A percentile compares a stretch with the other conserved stretches of the same genome.
phyloP scores from a whole-genome alignment of 1,284 basidiomycete genomes.

The Cystobasidium pallidum region DNA sequence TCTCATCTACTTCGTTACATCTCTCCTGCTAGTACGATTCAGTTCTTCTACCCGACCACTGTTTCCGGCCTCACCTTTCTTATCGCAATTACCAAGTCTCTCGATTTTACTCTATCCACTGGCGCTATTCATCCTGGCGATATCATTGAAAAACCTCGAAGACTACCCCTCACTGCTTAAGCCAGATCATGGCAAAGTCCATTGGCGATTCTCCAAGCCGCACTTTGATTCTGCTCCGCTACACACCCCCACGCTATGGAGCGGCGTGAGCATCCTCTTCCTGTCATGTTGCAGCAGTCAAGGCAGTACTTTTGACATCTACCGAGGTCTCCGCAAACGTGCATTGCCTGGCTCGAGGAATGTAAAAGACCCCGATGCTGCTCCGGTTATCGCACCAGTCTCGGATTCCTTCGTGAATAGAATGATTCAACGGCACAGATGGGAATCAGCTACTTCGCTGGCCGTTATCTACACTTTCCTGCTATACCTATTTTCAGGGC shows the following conservation, averaged over 20 bases:
- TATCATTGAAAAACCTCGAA: conserved; percentile 52
- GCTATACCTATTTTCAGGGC: conserved; percentile 52
- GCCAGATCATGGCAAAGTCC: conserved; percentile 43
- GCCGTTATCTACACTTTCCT: conserved; percentile 47
- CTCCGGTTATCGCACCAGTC: neutral
- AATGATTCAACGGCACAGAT: conserved; percentile 48
- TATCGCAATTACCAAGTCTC: conserved; percentile 48
- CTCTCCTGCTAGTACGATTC: neutral
- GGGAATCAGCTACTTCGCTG: conserved; percentile 51
- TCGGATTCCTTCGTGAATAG: neutral
- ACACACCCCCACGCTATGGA: conserved; percentile 44
- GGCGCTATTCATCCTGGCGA: conserved; percentile 52
- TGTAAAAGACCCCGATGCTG: neutral
- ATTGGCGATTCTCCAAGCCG: conserved; percentile 19
- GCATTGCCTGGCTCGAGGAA: conserved; percentile 28
- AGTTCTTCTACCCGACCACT: conserved; percentile 4
- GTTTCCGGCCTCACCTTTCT: conserved; percentile 32
- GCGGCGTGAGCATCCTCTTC: conserved; percentile 46
- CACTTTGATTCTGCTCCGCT: conserved; percentile 20
- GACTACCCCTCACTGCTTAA: conserved; percentile 44
- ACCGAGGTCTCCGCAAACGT: conserved; percentile 43
- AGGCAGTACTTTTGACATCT: conserved; percentile 47
- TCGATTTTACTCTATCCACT: conserved; percentile 51
- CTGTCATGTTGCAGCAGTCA: conserved; percentile 47
- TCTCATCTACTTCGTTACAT: conserved; percentile 43